phyloP scores from a whole-genome alignment of 208 protist species.

The Angomonas desouzai region DNA sequence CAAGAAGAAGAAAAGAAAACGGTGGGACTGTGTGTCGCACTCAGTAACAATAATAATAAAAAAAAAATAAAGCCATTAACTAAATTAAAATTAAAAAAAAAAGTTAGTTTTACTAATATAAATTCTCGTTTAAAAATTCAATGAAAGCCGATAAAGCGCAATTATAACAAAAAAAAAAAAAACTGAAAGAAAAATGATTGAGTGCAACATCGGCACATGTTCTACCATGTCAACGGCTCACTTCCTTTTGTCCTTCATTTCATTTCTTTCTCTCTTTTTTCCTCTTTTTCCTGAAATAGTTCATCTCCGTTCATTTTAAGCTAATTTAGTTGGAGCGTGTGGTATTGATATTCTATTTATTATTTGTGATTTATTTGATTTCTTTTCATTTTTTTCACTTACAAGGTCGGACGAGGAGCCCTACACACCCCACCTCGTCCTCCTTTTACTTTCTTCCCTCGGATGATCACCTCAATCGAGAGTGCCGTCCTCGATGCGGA shows the following conservation, averaged over 20 bases:
- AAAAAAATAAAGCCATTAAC: neutral
- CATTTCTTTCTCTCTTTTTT: constrained; percentile 11
- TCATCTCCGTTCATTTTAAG: neutral
- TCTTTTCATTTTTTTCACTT: too few species aligned
- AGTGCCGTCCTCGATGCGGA: neutral
- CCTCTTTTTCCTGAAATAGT: neutral
- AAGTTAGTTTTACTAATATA: neutral
- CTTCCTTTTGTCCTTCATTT: constrained; percentile 5
- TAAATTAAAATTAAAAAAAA: constrained; percentile 6
- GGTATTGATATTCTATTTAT: too few species aligned
- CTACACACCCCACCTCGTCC: too few species aligned
- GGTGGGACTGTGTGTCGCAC: too few species aligned
- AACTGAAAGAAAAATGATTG: neutral
- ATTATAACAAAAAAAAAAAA: neutral
- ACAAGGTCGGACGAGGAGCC: too few species aligned
- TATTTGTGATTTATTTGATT: too few species aligned
- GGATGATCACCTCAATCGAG: constrained; percentile 7
- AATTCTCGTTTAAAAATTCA: neutral
- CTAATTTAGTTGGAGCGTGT: too few species aligned
- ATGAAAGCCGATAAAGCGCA: neutral
- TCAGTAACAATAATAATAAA: too few species aligned
- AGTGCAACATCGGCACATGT: too few species aligned
- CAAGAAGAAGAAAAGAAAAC: too few species aligned
- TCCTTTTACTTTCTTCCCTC: constrained; percentile 8
- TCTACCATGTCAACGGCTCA: too few species aligned